Conservation (phyloP, 306 rosid genomes). For the Quercus bicolor region DNA sequence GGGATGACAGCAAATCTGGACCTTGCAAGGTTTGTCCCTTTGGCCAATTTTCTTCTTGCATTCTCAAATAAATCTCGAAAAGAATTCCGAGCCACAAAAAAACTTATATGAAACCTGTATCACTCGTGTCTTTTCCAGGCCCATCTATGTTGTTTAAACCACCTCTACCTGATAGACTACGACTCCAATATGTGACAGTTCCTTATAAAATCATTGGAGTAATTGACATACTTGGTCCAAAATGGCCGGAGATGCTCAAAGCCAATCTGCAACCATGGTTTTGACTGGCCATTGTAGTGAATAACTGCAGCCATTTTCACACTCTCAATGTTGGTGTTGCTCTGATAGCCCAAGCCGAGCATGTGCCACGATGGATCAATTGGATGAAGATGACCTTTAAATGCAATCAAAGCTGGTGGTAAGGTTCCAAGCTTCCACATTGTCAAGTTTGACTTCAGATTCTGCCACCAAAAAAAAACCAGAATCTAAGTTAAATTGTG, state of each 20-base stretch:
- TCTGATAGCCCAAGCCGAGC: constrained; percentile 99
- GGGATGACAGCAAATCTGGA: constrained; percentile 43
- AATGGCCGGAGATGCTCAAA: constrained; percentile 96
- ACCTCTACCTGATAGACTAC: constrained; percentile 44
- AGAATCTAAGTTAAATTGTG: neutral
- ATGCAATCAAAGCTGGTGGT: constrained; percentile 97
- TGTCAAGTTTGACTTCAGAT: constrained; percentile 76
- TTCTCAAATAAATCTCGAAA: constrained; percentile 39
- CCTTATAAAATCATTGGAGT: constrained; percentile 86
- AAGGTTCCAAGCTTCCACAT: constrained; percentile 98
- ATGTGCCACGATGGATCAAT: constrained; percentile 91
- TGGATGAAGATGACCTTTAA: constrained; percentile 81
- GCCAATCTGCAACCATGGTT: constrained; percentile 96
- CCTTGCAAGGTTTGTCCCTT: constrained; percentile 37
- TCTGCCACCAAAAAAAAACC: constrained; percentile 44
- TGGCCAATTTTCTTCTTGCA: constrained; percentile 45
- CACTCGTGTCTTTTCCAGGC: constrained; percentile 21
- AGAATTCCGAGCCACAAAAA: constrained; percentile 50
- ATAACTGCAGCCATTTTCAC: constrained; percentile 86
- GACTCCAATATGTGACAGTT: constrained; percentile 95
- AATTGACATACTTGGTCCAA: constrained; percentile 88
- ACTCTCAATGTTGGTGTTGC: constrained; percentile 54
- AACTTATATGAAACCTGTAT: constrained; percentile 43
- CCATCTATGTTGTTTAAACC: constrained; percentile 26
- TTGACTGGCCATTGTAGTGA: constrained; percentile 96